A percentile compares a stretch with the other conserved stretches of the same genome.
Conservation (phyloP, 108 stramenopile species). For the Pseudonitzschia pungens region DNA sequence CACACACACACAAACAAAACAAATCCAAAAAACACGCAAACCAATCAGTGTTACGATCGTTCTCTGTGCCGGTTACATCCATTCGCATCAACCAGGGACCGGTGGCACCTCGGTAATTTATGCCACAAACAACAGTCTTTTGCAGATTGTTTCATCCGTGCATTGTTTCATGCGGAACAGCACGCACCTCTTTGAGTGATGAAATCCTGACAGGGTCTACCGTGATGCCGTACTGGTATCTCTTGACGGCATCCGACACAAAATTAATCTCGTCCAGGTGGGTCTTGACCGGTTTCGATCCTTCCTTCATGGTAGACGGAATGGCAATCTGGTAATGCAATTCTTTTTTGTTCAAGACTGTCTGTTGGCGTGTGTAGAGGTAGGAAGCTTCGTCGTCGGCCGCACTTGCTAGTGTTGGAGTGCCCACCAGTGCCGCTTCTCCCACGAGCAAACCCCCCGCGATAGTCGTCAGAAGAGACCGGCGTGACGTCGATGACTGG, state of each 20-base stretch:
- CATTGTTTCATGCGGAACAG: not conserved
- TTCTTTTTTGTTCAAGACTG: conserved; percentile 3
- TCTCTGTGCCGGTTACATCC: too few relatives aligned
- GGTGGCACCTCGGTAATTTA: not conserved
- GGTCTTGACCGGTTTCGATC: conserved; percentile 70
- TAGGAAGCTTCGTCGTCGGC: not conserved
- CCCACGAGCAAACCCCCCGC: not conserved
- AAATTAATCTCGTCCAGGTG: conserved; percentile 85
- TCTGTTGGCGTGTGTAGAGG: not conserved
- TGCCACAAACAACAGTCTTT: not conserved
- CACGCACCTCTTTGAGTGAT: conserved; percentile 42
- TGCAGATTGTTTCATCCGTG: not conserved
- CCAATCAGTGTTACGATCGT: not conserved
- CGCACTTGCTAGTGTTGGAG: not conserved
- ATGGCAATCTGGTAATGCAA: conserved; percentile 22
- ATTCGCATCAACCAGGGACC: too few relatives aligned
- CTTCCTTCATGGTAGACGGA: conserved; percentile 27
- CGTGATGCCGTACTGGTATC: conserved; percentile 74
- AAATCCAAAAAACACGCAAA: not conserved
- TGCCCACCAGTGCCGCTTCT: not conserved
- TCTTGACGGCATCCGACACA: conserved; percentile 22
- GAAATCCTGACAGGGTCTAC: conserved; percentile 81
- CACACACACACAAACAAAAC: not conserved
- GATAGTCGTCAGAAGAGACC: not conserved
- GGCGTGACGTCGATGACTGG: not conserved